These are phyloP conservation scores for Serendipita sp. DNA, from an alignment of 768 basidiomycete genomes.

Conservation along the genomic window DNA sequence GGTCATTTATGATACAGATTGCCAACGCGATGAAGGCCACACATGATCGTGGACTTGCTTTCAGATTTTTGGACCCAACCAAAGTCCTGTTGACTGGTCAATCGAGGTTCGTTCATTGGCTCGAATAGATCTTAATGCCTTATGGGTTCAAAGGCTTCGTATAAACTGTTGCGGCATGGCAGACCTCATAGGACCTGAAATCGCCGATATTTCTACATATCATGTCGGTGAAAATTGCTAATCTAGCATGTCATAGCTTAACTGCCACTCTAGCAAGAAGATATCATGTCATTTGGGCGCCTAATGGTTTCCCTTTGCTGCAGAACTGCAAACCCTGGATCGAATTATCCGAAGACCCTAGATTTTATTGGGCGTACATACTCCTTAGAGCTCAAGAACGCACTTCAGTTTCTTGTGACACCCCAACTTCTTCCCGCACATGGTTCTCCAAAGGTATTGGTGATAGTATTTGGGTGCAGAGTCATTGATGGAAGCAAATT, in stretches of 20 bases:
- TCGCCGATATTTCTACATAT: constrained; percentile 52
- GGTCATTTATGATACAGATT: constrained; percentile 88
- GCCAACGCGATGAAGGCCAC: constrained; percentile 73
- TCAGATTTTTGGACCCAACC: constrained; percentile 68
- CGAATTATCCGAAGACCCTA: constrained; percentile 51
- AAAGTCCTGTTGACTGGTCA: constrained; percentile 81
- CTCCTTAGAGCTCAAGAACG: constrained; percentile 65
- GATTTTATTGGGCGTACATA: constrained; percentile 62
- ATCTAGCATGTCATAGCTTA: background rate
- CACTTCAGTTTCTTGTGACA: constrained; percentile 50
- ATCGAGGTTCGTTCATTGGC: constrained; percentile 43
- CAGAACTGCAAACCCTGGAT: constrained; percentile 42
- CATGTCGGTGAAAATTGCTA: constrained; percentile 28
- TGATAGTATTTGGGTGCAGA: background rate
- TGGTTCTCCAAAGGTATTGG: constrained; percentile 40
- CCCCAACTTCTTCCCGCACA: constrained; percentile 38
- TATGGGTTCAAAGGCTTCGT: constrained; percentile 41
- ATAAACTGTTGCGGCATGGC: constrained; percentile 75
- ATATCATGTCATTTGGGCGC: constrained; percentile 71
- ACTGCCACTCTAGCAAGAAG: constrained; percentile 47
- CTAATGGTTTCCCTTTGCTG: constrained; percentile 70
- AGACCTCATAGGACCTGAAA: constrained; percentile 48
- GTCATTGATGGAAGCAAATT: constrained; percentile 9
- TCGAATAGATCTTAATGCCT: background rate
- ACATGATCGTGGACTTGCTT: constrained; percentile 66